Evolutionary conservation across 305 asterid genomes (phyloP).

Genomic region (Plantago coronopus): DNA sequence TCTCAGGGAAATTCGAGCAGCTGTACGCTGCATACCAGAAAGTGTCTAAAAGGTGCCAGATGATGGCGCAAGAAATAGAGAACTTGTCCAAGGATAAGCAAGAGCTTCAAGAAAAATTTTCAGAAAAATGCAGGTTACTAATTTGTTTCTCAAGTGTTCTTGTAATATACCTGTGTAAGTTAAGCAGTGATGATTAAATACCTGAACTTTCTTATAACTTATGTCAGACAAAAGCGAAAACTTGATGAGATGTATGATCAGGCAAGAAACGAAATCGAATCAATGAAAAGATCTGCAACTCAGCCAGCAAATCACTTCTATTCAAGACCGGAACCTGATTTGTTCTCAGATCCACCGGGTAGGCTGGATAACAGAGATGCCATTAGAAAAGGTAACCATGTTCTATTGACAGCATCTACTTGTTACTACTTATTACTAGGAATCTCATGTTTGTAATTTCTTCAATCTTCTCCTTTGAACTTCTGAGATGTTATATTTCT

Average conservation of each 20-base stretch:
- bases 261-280: conserved; percentile 71
- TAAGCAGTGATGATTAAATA: conserved; percentile 12
- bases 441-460: too few species aligned
- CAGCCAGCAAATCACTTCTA: conserved; percentile 70
- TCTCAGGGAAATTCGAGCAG: conserved; percentile 83
- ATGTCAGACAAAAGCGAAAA: conserved; percentile 85
- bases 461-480: neutral
- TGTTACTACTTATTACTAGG: too few species aligned
- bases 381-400: conserved; percentile 58
- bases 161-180: neutral
- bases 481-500: conserved; percentile 1
- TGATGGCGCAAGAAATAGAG: conserved; percentile 81
- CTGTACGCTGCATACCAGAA: conserved; percentile 80
- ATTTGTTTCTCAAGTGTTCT: conserved; percentile 8
- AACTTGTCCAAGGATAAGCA: conserved; percentile 74
- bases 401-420: conserved; percentile 22
- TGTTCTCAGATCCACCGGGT: conserved; percentile 57
- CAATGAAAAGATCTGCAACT: conserved; percentile 67
- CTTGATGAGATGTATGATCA: conserved; percentile 98
- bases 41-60: conserved; percentile 73
- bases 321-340: conserved; percentile 60
- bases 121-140: conserved; percentile 86
- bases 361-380: conserved; percentile 66
- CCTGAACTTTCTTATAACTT: conserved; percentile 18
- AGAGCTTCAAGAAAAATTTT: conserved; percentile 85